phyloP scores from a whole-genome alignment of 768 basidiomycete genomes.

The Russula virescens region DNA sequence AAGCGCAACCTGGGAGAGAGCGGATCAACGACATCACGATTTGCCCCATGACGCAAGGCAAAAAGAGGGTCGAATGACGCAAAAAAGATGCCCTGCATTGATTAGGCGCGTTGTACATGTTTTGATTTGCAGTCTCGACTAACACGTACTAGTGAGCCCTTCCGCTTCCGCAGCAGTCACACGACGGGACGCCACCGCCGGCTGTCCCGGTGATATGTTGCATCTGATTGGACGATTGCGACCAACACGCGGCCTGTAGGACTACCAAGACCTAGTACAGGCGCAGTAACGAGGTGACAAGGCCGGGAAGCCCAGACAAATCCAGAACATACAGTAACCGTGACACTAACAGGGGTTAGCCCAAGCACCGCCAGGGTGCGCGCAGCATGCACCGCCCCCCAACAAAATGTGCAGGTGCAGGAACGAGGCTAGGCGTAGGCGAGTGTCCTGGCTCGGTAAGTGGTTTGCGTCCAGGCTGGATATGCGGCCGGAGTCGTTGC shows the following conservation, averaged over 20 bases:
- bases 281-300: background rate
- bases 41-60: constrained; percentile 8
- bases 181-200: background rate
- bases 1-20: background rate
- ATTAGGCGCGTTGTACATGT: background rate
- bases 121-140: background rate
- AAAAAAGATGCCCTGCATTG: background rate
- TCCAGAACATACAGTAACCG: no score
- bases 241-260: no score
- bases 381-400: no score
- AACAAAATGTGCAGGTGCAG: no score
- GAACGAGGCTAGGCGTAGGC: no score
- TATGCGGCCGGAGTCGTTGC: no score
- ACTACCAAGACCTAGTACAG: no score
- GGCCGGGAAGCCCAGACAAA: background rate
- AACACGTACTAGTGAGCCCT: no score
- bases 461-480: background rate
- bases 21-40: no score
- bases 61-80: background rate
- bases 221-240: no score
- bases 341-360: no score
- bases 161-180: background rate
- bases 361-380: no score
- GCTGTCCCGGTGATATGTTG: background rate
- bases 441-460: background rate